phyloP scores from a whole-genome alignment of 2,329 filamentous ascomycete genomes.

The Verticillium albo-atrum region DNA sequence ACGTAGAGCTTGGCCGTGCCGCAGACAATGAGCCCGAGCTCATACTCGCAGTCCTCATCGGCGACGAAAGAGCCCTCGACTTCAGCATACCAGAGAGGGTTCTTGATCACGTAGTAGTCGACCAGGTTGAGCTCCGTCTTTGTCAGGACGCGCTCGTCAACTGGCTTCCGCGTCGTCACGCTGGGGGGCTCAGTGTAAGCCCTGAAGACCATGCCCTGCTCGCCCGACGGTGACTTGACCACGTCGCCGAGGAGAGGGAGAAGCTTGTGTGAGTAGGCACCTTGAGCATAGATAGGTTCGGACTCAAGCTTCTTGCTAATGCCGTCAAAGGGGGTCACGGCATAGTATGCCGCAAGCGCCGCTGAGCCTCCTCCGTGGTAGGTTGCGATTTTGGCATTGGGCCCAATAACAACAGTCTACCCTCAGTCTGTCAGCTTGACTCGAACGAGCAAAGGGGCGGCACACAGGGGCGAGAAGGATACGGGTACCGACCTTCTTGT shows the following conservation, averaged over 20 bases:
- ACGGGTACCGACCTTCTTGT: conserved; percentile 43
- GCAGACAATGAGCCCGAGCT: conserved; percentile 62
- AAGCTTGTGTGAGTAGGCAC: conserved; percentile 61
- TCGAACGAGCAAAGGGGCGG: background rate
- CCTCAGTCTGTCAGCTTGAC: background rate
- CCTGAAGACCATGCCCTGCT: conserved; percentile 56
- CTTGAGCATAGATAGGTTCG: conserved; percentile 48
- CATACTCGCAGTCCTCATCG: conserved; percentile 56
- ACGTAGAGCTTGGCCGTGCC: conserved; percentile 63
- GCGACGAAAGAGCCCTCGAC: conserved; percentile 57
- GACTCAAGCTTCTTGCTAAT: conserved; percentile 51
- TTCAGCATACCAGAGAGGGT: conserved; percentile 52
- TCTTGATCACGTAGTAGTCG: conserved; percentile 47
- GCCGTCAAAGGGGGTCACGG: conserved; percentile 68
- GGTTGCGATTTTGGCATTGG: conserved; percentile 51
- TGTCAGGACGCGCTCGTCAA: conserved; percentile 44
- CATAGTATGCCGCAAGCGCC: conserved; percentile 56
- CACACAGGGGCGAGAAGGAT: background rate
- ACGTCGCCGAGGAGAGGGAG: conserved; percentile 53
- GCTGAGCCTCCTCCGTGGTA: conserved; percentile 65
- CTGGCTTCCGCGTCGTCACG: conserved; percentile 36
- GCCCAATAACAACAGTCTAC: conserved; percentile 48
- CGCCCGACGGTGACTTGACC: conserved; percentile 46
- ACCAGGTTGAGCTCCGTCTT: conserved; percentile 47
- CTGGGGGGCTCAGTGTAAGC: conserved; percentile 57